A percentile compares a stretch with the other conserved stretches of the same genome.
These are phyloP conservation scores for Fereydounia khargensis DNA, from an alignment of 1,284 basidiomycete species.

Conservation along the genomic window DNA sequence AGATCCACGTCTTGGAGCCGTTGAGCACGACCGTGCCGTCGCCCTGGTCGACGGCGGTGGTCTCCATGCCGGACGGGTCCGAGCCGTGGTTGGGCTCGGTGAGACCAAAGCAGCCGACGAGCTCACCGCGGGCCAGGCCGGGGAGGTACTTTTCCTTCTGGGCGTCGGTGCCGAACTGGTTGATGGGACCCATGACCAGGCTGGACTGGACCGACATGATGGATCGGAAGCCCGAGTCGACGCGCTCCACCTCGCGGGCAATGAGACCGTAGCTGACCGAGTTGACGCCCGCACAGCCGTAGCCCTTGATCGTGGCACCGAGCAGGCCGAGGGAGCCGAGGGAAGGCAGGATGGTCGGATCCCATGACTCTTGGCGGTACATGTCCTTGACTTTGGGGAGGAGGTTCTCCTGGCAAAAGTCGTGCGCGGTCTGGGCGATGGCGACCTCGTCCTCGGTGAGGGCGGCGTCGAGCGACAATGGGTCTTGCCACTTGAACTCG, in stretches of 20 bases:
- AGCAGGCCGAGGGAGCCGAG: constrained; percentile 91
- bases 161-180: constrained; percentile 79
- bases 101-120: constrained; percentile 89
- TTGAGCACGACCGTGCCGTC: constrained; percentile 80
- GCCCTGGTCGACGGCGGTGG: constrained; percentile 75
- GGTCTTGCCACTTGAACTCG: constrained; percentile 70
- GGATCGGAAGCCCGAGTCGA: constrained; percentile 93
- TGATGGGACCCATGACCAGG: constrained; percentile 96
- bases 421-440: constrained; percentile 78
- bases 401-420: constrained; percentile 82
- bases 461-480: constrained; percentile 23
- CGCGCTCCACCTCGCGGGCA: constrained; percentile 85
- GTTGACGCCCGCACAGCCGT: constrained; percentile 90
- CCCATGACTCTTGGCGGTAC: constrained; percentile 84
- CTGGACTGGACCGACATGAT: constrained; percentile 95
- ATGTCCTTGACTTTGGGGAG: constrained; percentile 79
- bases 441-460: constrained; percentile 87
- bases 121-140: constrained; percentile 77
- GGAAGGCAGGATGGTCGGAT: constrained; percentile 74
- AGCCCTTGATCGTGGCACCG: constrained; percentile 87
- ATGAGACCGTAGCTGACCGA: constrained; percentile 90
- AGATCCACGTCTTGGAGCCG: constrained; percentile 96
- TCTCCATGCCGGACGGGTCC: constrained; percentile 91
- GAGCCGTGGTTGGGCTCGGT: constrained; percentile 97
- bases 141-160: constrained; percentile 92